phyloP scores from a whole-genome alignment of 345 rosid genomes.

The Salix dunnii region DNA sequence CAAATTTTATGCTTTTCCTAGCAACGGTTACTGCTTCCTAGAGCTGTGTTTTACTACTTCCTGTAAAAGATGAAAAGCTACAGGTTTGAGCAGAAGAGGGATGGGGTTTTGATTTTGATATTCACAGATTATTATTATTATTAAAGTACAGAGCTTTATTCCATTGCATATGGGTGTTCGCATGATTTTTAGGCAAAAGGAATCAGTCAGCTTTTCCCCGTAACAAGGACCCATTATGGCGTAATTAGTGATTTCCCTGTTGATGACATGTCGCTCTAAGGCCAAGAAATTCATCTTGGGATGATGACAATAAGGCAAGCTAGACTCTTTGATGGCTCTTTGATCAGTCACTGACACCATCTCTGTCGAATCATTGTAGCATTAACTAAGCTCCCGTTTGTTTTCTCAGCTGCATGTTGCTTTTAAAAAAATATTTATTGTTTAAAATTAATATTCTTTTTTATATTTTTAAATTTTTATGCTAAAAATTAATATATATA shows the following conservation, averaged over 20 bases:
- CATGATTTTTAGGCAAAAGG: conserved; percentile 43
- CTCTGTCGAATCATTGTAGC: neutral
- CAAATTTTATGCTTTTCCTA: neutral
- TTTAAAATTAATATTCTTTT: too few relatives aligned
- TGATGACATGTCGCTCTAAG: conserved; percentile 8
- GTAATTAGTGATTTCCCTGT: conserved; percentile 18
- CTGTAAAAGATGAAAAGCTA: neutral
- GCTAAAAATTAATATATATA: too few relatives aligned
- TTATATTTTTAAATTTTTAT: too few relatives aligned
- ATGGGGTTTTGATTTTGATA: neutral
- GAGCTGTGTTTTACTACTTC: too few relatives aligned
- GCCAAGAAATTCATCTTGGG: conserved; percentile 18
- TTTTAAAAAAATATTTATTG: too few relatives aligned
- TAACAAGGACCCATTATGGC: conserved; percentile 12
- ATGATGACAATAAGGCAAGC: neutral
- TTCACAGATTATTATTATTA: neutral
- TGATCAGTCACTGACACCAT: too few relatives aligned
- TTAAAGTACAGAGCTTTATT: conserved; percentile 21
- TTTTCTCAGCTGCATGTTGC: too few relatives aligned
- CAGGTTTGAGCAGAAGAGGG: neutral
- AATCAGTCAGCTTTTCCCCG: conserved; percentile 39
- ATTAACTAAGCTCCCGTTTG: too few relatives aligned
- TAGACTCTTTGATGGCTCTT: neutral
- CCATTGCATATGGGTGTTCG: conserved; percentile 18
- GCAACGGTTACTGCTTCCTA: neutral